Conservation (phyloP, 2,329 filamentous ascomycete genomes). For the Stemphylium vesicarium region DNA sequence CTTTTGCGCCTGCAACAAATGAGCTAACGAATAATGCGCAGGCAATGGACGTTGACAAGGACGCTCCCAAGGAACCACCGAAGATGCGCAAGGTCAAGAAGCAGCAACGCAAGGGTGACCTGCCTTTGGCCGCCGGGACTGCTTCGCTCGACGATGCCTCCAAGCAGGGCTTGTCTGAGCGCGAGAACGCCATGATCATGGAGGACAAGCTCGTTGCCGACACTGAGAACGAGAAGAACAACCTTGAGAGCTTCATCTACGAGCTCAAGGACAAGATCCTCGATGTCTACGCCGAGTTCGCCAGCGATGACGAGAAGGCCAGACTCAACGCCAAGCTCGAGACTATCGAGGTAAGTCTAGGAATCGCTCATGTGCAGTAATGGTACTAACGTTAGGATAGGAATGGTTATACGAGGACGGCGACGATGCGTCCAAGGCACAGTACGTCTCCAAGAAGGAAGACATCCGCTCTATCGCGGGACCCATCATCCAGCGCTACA, state of each 20-base stretch:
- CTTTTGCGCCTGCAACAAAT: constrained; percentile 27
- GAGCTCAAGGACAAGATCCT: constrained; percentile 95
- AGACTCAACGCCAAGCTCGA: constrained; percentile 85
- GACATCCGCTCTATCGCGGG: constrained; percentile 91
- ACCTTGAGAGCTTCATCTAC: constrained; percentile 97
- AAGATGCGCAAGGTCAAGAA: constrained; percentile 99
- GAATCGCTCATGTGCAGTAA: no score
- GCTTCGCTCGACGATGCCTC: constrained; percentile 73
- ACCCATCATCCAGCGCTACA: constrained; percentile 91
- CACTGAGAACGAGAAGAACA: constrained; percentile 99
- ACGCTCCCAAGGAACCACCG: constrained; percentile 58
- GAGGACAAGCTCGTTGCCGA: constrained; percentile 98
- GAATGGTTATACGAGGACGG: constrained; percentile 99
- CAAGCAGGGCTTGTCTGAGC: constrained; percentile 76
- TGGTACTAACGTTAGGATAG: constrained; percentile 55
- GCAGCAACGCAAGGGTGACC: constrained; percentile 95
- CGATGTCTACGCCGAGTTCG: constrained; percentile 86
- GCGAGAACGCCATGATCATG: constrained; percentile 90
- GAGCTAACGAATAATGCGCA: constrained; percentile 41
- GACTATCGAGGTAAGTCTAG: constrained; percentile 75
- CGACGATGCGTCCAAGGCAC: constrained; percentile 89
- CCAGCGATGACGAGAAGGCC: constrained; percentile 89
- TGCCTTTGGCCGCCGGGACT: constrained; percentile 84
- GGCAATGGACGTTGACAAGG: constrained; percentile 50
- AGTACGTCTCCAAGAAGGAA: constrained; percentile 94